Base-by-base conservation (phyloP, 2,329 filamentous ascomycete genomes). In the Paecilomyces formosus region DNA sequence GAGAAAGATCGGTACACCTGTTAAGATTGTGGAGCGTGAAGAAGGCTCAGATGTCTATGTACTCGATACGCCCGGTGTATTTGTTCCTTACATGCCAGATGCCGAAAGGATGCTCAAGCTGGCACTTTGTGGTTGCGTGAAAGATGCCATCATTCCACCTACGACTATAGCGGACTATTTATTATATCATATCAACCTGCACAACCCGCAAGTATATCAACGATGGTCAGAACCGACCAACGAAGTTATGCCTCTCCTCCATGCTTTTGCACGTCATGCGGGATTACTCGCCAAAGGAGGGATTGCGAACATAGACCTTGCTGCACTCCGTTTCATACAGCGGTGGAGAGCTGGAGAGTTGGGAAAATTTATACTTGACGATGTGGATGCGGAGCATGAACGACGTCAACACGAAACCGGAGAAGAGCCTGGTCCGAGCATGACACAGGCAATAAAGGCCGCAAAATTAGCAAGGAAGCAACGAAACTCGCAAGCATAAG, bases 1-100 rank as follows among this genome's bases (percentile, higher is more conserved):
- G 57, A 83, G 94, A 61, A 95, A 92, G 72, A 84, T 99, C 49
- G 85, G 86, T 18, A 89, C 85, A 3, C 86, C 89, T 0, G 92
- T 99, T 28, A 93, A 94, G 68, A 88, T 99, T 63, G 80, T 88
- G 33, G 84, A 86, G 45, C 79, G 73, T 66, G 76, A 76, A 51
- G 74, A 76, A 8, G 78, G 76, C 3, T 73, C 82, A 52, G 88
- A 87, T 51, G 87, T 96, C 4, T 96, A 94, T 71, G 77, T 97
- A 51, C 79, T 96, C 54, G 94, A 99, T 74, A 97, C 93, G 0
- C 94, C 94, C 0, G 94, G 94, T 54, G 92, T 99, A 8, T 99
- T 97, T 73, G 85, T 97, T 60, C 94, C 94, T 0, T 96, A 96
- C 71, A 88, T 97, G 28, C 83, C 88, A 0, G 85, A 95, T 68